A percentile compares a stretch with the other conserved stretches of the same genome.
These are phyloP conservation scores for Friedmanniomyces endolithicus DNA, from an alignment of 495 filamentous ascomycete species.

Conservation along the genomic window DNA sequence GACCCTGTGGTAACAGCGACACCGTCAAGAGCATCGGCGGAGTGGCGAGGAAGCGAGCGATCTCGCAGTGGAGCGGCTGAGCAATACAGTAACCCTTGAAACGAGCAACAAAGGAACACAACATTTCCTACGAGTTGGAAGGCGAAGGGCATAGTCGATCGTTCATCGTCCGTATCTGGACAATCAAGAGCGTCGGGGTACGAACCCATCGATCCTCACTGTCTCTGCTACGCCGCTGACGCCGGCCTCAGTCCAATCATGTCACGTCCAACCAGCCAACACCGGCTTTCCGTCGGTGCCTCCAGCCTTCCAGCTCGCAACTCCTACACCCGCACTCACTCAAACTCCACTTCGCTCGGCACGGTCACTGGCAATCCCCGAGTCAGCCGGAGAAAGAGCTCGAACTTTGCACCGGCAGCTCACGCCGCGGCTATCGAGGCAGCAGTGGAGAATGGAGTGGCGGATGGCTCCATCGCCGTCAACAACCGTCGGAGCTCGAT, in stretches of 20 bases:
- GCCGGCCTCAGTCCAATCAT: conserved; percentile 10
- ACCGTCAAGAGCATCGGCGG: not conserved
- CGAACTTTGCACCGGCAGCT: conserved; percentile 58
- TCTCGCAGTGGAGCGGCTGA: conserved; percentile 6
- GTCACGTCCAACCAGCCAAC: conserved; percentile 30
- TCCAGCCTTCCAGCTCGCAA: conserved; percentile 30
- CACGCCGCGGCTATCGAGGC: conserved; percentile 67
- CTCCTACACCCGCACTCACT: conserved; percentile 60
- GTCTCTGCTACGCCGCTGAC: not conserved
- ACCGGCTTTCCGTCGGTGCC: conserved; percentile 30
- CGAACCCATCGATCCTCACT: not conserved
- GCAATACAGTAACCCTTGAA: not conserved
- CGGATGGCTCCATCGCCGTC: conserved; percentile 20
- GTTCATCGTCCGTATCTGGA: not conserved
- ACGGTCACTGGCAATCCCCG: conserved; percentile 66
- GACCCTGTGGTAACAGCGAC: not conserved
- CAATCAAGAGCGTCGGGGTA: not conserved
- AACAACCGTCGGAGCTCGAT: conserved; percentile 32
- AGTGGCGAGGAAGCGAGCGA: conserved; percentile 4
- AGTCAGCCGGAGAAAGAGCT: conserved; percentile 87
- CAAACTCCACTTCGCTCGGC: conserved; percentile 68
- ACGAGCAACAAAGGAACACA: conserved; percentile 2
- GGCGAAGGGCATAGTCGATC: not conserved
- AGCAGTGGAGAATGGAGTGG: conserved; percentile 42
- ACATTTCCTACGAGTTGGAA: not conserved